A percentile compares a stretch with the other conserved stretches of the same genome.
These are phyloP conservation scores for Podospora pseudocomata DNA, from an alignment of 495 filamentous ascomycete genomes.

Conservation along the genomic window DNA sequence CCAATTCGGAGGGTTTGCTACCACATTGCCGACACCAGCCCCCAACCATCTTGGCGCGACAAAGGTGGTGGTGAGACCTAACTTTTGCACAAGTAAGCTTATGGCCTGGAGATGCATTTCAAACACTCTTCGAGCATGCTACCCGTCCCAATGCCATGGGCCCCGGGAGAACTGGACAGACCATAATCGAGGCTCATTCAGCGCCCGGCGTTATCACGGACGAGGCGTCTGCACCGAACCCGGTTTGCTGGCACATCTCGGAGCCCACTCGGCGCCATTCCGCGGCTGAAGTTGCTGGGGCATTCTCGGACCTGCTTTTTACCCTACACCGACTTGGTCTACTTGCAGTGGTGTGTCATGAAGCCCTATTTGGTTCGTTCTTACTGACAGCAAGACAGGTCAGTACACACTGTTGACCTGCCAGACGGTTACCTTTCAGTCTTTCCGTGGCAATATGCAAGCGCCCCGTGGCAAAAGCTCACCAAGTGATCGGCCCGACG, in stretches of 20 bases:
- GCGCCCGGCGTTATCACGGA: conserved; percentile 14
- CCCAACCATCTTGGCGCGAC: background rate
- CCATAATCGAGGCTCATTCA: background rate
- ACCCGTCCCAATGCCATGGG: background rate
- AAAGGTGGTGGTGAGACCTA: background rate
- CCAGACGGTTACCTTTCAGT: background rate
- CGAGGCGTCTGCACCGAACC: conserved; percentile 6
- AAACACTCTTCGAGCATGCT: background rate
- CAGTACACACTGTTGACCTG: background rate
- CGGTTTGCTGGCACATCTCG: conserved; percentile 9
- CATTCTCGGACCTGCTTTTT: background rate
- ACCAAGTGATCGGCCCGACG: conserved; percentile 7
- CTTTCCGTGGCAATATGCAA: background rate
- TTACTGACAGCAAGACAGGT: background rate
- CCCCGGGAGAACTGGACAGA: background rate
- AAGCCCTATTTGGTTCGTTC: no score
- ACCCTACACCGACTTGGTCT: background rate
- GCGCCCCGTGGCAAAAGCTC: conserved; percentile 6
- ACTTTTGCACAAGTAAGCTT: background rate
- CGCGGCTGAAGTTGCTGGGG: background rate
- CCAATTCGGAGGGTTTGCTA: background rate
- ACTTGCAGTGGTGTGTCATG: background rate
- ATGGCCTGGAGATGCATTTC: background rate
- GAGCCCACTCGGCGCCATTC: conserved; percentile 17
- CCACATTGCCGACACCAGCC: background rate